phyloP scores from a whole-genome alignment of 2,329 filamentous ascomycete species.

The Metarhizium humberi region DNA sequence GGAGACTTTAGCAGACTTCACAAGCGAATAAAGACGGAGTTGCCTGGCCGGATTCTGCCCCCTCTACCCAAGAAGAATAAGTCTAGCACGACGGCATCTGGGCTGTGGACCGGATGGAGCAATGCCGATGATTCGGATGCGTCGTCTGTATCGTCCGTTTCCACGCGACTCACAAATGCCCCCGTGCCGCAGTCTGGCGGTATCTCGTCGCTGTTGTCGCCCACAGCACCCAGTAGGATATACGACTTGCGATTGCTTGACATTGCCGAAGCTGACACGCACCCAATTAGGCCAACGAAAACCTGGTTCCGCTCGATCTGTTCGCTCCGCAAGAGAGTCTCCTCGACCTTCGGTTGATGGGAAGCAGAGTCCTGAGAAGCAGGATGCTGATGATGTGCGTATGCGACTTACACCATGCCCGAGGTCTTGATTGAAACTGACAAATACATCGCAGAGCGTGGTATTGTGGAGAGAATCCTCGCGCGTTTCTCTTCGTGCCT shows the following conservation, averaged over 20 bases:
- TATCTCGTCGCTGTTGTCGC: conserved; percentile 18
- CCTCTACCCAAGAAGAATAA: conserved; percentile 90
- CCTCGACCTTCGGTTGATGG: conserved; percentile 23
- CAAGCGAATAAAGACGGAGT: conserved; percentile 69
- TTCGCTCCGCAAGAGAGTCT: conserved; percentile 17
- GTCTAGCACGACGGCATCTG: conserved; percentile 56
- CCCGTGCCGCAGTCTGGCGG: conserved; percentile 10
- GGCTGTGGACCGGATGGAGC: conserved; percentile 44
- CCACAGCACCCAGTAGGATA: conserved; percentile 9
- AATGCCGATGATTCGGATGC: conserved; percentile 59
- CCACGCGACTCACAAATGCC: conserved; percentile 51
- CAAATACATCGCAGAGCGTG: conserved; percentile 31
- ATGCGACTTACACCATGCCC: neutral
- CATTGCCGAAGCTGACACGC: neutral
- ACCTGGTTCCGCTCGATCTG: conserved; percentile 20
- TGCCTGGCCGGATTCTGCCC: conserved; percentile 84
- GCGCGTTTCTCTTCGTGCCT: conserved; percentile 82
- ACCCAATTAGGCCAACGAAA: conserved; percentile 1
- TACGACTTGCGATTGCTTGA: neutral
- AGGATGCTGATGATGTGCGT: conserved; percentile 18
- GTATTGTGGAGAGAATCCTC: conserved; percentile 79
- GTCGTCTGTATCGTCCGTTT: conserved; percentile 73
- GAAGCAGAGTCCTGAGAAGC: conserved; percentile 16
- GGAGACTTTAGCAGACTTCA: conserved; percentile 78
- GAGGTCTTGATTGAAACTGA: conserved; percentile 13